Percentiles rank a stretch among this genome's conserved stretches.
These are phyloP conservation scores for Ophioceras dolichostomum DNA, from an alignment of 2,329 filamentous ascomycete species.

Conservation along the genomic window DNA sequence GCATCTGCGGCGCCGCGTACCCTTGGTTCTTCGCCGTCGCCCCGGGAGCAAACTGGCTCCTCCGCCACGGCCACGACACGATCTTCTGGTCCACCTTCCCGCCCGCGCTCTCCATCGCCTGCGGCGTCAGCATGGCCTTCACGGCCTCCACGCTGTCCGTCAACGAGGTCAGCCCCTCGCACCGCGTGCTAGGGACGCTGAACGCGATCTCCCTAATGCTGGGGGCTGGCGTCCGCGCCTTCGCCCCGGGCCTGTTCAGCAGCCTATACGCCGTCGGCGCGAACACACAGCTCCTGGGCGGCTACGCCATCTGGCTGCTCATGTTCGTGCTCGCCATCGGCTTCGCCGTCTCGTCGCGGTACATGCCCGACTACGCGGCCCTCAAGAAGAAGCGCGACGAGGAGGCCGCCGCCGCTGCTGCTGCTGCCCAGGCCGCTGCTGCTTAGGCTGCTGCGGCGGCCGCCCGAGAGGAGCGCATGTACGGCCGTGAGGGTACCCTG, in stretches of 20 bases:
- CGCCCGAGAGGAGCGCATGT: no score
- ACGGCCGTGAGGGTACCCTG: no score
- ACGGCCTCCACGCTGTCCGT: constrained; percentile 61
- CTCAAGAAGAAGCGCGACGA: constrained; percentile 7
- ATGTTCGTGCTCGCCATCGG: constrained; percentile 25
- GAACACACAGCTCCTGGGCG: constrained; percentile 44
- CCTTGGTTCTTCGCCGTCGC: constrained; percentile 48
- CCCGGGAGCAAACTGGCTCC: constrained; percentile 43
- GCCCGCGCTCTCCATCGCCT: constrained; percentile 36
- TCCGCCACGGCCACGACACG: constrained; percentile 28
- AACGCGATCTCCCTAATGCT: constrained; percentile 58
- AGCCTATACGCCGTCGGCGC: constrained; percentile 58
- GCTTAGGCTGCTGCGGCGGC: no score
- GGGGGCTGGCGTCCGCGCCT: constrained; percentile 46
- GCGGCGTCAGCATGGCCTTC: constrained; percentile 56
- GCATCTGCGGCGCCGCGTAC: constrained; percentile 43
- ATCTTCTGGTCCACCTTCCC: constrained; percentile 46
- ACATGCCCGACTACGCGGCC: constrained; percentile 22
- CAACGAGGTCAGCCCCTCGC: constrained; percentile 60
- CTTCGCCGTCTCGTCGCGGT: constrained; percentile 17
- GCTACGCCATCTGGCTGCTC: constrained; percentile 55
- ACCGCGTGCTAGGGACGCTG: constrained; percentile 53
- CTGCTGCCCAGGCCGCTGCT: not conserved
- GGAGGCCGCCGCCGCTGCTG: not conserved
- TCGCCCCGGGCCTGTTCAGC: constrained; percentile 54